These are phyloP conservation scores for Colletotrichum euphorbiae DNA, from an alignment of 2,329 filamentous ascomycete genomes.

Conservation along the genomic window DNA sequence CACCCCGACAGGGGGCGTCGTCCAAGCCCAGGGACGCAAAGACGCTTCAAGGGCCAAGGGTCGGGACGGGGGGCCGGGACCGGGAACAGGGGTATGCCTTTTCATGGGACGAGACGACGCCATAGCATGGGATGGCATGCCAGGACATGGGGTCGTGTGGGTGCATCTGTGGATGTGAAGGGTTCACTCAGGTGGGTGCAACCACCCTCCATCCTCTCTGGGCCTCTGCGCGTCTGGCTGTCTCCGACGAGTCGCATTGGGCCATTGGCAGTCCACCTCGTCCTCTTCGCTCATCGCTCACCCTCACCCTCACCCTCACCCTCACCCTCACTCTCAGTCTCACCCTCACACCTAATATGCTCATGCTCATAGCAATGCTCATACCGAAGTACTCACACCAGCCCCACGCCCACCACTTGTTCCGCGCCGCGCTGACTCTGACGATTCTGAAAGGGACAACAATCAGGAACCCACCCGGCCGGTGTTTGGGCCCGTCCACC, in stretches of 20 bases:
- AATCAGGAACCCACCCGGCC: neutral
- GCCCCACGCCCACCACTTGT: neutral
- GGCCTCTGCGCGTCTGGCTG: no score
- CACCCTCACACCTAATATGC: neutral
- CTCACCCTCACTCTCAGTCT: neutral
- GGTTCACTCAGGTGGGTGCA: constrained; percentile 38
- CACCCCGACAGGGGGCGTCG: constrained; percentile 32
- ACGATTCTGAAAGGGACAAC: constrained; percentile 2
- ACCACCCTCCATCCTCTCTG: constrained; percentile 27
- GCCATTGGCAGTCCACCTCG: constrained; percentile 2
- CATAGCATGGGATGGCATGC: constrained; percentile 33
- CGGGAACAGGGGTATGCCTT: constrained; percentile 30
- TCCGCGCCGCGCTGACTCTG: constrained; percentile 6
- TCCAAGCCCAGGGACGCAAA: constrained; percentile 39
- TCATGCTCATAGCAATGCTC: neutral
- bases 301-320: neutral
- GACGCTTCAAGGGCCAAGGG: constrained; percentile 39
- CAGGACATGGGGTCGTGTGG: constrained; percentile 28
- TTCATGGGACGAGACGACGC: constrained; percentile 23
- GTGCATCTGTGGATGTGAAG: constrained; percentile 37
- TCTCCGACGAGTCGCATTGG: neutral
- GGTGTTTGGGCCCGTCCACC: neutral
- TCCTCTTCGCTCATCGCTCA: neutral
- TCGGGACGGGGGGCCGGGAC: constrained; percentile 15
- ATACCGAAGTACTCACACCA: neutral